Percentiles rank a stretch among this genome's conserved stretches.
phyloP scores from a whole-genome alignment of 2,329 filamentous ascomycete species.

The Colletotrichum sp. region DNA sequence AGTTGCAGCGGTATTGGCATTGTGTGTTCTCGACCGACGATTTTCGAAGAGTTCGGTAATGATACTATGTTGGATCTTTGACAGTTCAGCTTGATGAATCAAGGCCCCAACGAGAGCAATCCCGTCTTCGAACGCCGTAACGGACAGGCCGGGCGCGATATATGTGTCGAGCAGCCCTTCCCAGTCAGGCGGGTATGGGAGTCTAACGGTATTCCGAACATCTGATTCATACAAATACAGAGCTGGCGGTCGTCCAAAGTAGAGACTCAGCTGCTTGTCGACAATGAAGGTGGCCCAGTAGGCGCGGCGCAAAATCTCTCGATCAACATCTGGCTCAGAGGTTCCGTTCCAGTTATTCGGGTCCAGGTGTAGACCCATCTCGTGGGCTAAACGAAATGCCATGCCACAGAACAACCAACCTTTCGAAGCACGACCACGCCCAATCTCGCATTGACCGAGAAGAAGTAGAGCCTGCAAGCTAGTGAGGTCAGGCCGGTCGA shows the following conservation, averaged over 20 bases:
- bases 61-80: conserved; percentile 54
- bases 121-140: conserved; percentile 50
- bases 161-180: conserved; percentile 34
- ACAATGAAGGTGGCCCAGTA: conserved; percentile 57
- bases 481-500: conserved; percentile 52
- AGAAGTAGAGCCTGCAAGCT: conserved; percentile 49
- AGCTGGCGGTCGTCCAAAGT: conserved; percentile 55
- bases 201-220: conserved; percentile 51
- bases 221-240: conserved; percentile 54
- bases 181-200: conserved; percentile 56
- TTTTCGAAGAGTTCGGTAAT: conserved; percentile 58
- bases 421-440: conserved; percentile 50
- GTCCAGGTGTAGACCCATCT: conserved; percentile 58
- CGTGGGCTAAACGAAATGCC: conserved; percentile 55
- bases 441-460: conserved; percentile 52
- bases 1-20: conserved; percentile 44
- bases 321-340: conserved; percentile 42
- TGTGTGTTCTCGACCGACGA: conserved; percentile 42
- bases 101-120: conserved; percentile 48
- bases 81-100: conserved; percentile 51
- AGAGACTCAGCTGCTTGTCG: conserved; percentile 56
- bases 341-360: conserved; percentile 52
- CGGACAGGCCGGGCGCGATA: neutral
- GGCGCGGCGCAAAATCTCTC: conserved; percentile 52
- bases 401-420: conserved; percentile 58